Evolutionary conservation across 768 basidiomycete genomes (phyloP).

Genomic region (Suillus lakei): DNA sequence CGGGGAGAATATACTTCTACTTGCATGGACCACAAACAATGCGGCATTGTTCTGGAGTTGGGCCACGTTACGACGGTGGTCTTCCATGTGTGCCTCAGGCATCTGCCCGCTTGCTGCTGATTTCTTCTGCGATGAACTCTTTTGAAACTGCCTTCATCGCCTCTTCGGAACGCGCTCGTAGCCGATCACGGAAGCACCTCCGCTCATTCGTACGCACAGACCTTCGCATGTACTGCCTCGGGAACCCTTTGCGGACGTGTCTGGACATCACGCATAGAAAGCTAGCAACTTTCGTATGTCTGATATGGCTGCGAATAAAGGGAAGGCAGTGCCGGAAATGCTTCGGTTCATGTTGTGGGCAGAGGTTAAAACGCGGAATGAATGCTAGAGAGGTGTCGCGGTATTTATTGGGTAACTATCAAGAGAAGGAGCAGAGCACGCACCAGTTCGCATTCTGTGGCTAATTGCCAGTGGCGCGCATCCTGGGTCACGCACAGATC

Average conservation of each 20-base stretch:
- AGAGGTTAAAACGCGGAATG: slow-evolving; percentile 15
- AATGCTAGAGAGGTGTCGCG: slow-evolving; percentile 57
- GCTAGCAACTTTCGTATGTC: slow-evolving; percentile 29
- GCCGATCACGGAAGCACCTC: slow-evolving; percentile 23
- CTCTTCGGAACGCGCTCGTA: slow-evolving; percentile 56
- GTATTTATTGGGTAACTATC: slow-evolving; percentile 30
- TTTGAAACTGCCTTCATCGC: slow-evolving; percentile 40
- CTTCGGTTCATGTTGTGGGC: slow-evolving; percentile 38
- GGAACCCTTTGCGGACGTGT: slow-evolving; percentile 45
- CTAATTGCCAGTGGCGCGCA: slow-evolving; percentile 7
- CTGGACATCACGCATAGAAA: slow-evolving; percentile 29
- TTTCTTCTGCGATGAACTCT: slow-evolving; percentile 47
- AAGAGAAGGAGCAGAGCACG: slow-evolving; percentile 46
- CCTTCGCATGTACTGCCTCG: slow-evolving; percentile 55
- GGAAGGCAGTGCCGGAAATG: slow-evolving; percentile 58
- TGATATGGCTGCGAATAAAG: slow-evolving; percentile 27
- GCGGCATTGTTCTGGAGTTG: slow-evolving; percentile 24
- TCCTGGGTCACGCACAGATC: slow-evolving; percentile 43
- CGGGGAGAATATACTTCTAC: slow-evolving; percentile 31
- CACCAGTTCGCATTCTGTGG: slow-evolving; percentile 32
- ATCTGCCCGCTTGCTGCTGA: slow-evolving; percentile 22
- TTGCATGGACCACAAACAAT: slow-evolving; percentile 26
- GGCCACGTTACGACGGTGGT: slow-evolving; percentile 13
- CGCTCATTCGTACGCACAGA: slow-evolving; percentile 43
- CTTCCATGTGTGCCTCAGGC: slow-evolving; percentile 16